phyloP scores from a whole-genome alignment of 441 rosid genomes.

The Adansonia grandidieri region DNA sequence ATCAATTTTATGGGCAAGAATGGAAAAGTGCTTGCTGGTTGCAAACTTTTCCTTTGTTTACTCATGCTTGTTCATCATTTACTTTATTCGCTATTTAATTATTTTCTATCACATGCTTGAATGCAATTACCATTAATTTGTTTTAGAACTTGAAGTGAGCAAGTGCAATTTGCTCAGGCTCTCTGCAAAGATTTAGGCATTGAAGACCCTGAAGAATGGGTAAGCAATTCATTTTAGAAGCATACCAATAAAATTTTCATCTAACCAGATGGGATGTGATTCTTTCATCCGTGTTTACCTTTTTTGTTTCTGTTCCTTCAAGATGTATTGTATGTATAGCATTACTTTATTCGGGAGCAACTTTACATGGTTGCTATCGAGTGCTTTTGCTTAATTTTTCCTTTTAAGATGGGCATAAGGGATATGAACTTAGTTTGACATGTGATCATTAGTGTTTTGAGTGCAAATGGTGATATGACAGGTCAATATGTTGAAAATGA shows the following conservation, averaged over 20 bases:
- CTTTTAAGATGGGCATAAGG: no score
- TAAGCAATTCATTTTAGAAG: slow-evolving; percentile 40
- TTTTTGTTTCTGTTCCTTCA: not conserved
- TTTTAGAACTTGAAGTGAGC: slow-evolving; percentile 88
- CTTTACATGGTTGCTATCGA: slow-evolving; percentile 66
- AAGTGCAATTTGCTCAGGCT: slow-evolving; percentile 82
- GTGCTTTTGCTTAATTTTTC: not conserved
- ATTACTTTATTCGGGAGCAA: slow-evolving; percentile 53
- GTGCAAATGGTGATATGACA: no score
- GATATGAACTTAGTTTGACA: not conserved
- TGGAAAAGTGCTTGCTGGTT: not conserved
- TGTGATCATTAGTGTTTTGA: no score
- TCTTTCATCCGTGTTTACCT: not conserved
- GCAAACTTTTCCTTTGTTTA: not conserved
- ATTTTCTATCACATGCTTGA: not conserved
- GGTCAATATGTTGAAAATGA: no score
- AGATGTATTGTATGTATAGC: not conserved
- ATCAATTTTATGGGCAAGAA: slow-evolving; percentile 83
- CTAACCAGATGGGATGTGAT: not conserved
- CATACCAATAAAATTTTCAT: not conserved
- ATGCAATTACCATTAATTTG: not conserved
- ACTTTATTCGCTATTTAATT: not conserved
- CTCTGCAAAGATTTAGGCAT: slow-evolving; percentile 82
- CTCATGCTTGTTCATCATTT: slow-evolving; percentile 6
- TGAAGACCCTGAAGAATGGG: slow-evolving; percentile 91